Evolutionary conservation across 164 flowering plant species (phyloP), one percentile per base, ranked within the genome.

Genomic region (Litsea cubeba): DNA sequence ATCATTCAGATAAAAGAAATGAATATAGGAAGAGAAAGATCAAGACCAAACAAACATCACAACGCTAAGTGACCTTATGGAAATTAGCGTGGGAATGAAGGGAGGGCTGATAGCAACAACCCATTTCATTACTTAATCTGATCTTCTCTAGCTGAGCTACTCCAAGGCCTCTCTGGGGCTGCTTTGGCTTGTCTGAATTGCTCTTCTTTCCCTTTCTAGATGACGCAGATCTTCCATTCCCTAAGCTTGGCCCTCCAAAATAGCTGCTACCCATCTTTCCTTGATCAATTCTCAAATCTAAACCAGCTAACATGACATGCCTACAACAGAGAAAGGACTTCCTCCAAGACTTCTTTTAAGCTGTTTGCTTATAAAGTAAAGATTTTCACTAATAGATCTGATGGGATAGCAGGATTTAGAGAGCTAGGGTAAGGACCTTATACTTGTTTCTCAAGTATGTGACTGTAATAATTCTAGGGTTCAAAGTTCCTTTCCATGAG

Each of bases 141-240:
- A 94, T 92, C 84, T 91, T 91, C 87, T 94, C 98, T 68, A 94
- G 78, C 81, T 94, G 97, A 73, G 98, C 98, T 70, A 94, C 98
- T 2, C 98, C 98, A 72, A 94, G 92, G 1, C 98, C 98, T 81
- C 98, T 87, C 71, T 90, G 98, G 0, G 98, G 98, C 72, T 91
- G 95, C 83, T 89, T 94, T 0, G 98, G 95, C 81, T 91, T 94
- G 14, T 92, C 92, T 60, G 87, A 82, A 65, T 78, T 79, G 69
- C 80, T 79, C 83, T 89, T 92, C 85, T 88, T 91, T 30, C 90
- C 85, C 79, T 86, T 91, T 80, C 91, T 89, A 70, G 89, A 85
- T 32, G 96, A 87, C 25, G 80, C 80, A 50, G 82, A 76, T 75
- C 83, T 82, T 58, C 81, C 88, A 75, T 81, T 83, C 65, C 88